phyloP scores from a whole-genome alignment of 176 grass and related monocot genomes.

The Ampelocalamus luodianensis region DNA sequence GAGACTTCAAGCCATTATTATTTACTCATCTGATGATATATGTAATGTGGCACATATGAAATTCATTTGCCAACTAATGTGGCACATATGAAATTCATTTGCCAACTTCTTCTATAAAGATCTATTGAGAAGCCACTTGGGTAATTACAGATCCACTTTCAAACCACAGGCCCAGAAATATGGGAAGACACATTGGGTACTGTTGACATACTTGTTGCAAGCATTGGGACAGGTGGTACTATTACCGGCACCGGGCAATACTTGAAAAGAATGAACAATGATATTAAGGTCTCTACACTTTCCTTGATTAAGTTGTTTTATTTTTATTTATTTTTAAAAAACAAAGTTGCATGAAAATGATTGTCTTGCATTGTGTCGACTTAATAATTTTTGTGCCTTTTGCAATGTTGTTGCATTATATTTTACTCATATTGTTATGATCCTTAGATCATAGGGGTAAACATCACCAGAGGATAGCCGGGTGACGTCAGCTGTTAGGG shows the following conservation, averaged over 20 bases:
- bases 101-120: conserved; percentile 31
- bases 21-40: conserved; percentile 18
- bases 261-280: conserved; percentile 87
- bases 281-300: conserved; percentile 72
- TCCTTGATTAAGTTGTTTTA: conserved; percentile 30
- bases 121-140: conserved; percentile 65
- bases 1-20: conserved; percentile 25
- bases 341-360: not conserved
- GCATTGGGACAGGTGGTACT: conserved; percentile 93
- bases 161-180: conserved; percentile 99
- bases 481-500: too few relatives aligned
- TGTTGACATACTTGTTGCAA: conserved; percentile 95
- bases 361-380: not conserved
- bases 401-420: not conserved
- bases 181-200: conserved; percentile 88
- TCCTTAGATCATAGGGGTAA: too few relatives aligned
- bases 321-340: not conserved
- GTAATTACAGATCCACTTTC: conserved; percentile 98
- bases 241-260: conserved; percentile 82
- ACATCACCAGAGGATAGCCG: too few relatives aligned
- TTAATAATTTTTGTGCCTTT: not conserved
- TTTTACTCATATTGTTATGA: not conserved
- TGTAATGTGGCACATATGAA: conserved; percentile 14
- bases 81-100: conserved; percentile 42
- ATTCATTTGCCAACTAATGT: conserved; percentile 30